Evolutionary conservation across 2,329 filamentous ascomycete species (phyloP).

Genomic region (Celoporthe dispersa): DNA sequence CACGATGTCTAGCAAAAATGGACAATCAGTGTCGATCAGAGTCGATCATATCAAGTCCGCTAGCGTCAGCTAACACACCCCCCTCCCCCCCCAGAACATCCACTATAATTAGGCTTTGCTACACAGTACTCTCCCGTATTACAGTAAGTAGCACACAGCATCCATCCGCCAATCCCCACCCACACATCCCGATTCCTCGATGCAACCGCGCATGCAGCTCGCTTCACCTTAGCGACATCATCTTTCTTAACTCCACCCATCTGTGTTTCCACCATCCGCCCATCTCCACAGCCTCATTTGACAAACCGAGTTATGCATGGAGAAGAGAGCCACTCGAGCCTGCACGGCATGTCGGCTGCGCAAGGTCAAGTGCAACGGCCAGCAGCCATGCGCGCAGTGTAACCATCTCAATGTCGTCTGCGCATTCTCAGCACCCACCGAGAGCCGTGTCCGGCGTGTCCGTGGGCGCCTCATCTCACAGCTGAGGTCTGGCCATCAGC

Average conservation of each 20-base stretch:
- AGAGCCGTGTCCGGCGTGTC: conserved; percentile 31
- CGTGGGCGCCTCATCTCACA: neutral
- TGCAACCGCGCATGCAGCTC: too few relatives aligned
- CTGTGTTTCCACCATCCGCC: neutral
- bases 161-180: too few relatives aligned
- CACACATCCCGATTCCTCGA: too few relatives aligned
- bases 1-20: too few relatives aligned
- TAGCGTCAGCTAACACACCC: too few relatives aligned
- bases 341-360: conserved; percentile 32
- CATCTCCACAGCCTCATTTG: conserved; percentile 6
- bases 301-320: neutral
- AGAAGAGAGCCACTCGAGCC: conserved; percentile 14
- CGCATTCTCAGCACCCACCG: conserved; percentile 45
- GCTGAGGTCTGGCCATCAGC: neutral
- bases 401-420: conserved; percentile 49
- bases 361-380: conserved; percentile 41
- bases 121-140: too few relatives aligned
- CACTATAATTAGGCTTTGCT: too few relatives aligned
- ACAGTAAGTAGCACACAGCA: too few relatives aligned
- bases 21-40: too few relatives aligned
- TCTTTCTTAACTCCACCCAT: neutral
- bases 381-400: conserved; percentile 48
- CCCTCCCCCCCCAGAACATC: too few relatives aligned
- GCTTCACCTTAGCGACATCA: neutral
- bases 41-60: too few relatives aligned